Evolutionary conservation across 306 rosid genomes (phyloP), one percentile per base, ranked within the genome.

Genomic region (Morella rubra): DNA sequence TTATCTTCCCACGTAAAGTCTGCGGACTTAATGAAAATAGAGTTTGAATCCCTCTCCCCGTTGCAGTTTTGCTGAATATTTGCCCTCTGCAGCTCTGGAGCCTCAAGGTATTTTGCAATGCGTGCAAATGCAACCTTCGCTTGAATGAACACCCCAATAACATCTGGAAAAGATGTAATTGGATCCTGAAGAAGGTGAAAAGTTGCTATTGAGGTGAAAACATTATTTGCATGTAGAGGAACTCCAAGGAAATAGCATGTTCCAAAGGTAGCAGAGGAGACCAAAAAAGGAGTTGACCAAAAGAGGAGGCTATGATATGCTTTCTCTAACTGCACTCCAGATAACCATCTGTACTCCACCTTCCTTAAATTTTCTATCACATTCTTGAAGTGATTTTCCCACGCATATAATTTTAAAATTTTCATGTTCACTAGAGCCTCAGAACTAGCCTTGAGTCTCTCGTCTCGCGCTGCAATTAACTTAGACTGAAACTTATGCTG

Each of bases 181-280:
- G 96, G 96, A 1, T 87, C 90, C 83, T 93, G 98, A 80, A 90
- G 91, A 44, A 93, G 94, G 72, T 96, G 84, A n/a, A 93, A 70
- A 46, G 98, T 86, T 42, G 98, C 91, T 0, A 91, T 84, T 5
- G 85, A 93, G 8, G 98, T 93, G 86, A 93, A 93, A 65, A 93
- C 94, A 73, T 93, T 93, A 44, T 79, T 90, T 46, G 96, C 96
- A 68, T 86, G 88, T 56, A 93, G 81, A 41, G 98, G 96, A 74
- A 93, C 44, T 0, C 83, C 72, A 50, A 90, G 83, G 37, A 87
- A 82, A 72, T 91, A 86, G 53, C 96, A 93, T 9, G 91, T 82
- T 11, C 81, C 83, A 64, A 93, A 93, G n/a, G 98, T 84, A 73
- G 89, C 95, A 69, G 87, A 85, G 49, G 96, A 89, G 45, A 93